A percentile compares a stretch with the other conserved stretches of the same genome.
Conservation (phyloP, 2,329 filamentous ascomycete genomes). For the Truncatella angustata region DNA sequence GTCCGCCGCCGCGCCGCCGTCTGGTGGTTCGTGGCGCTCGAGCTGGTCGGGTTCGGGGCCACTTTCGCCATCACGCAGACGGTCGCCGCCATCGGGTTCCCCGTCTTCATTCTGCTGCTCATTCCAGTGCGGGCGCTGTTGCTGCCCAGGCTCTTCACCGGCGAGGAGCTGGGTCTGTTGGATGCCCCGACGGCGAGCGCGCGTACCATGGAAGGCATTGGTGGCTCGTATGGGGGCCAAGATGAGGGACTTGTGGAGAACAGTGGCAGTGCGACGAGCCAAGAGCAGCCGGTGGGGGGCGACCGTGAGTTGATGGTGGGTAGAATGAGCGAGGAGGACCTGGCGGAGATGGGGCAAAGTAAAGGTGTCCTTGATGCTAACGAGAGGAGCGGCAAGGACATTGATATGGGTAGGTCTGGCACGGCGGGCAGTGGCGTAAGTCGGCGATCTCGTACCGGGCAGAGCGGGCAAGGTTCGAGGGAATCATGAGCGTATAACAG, state of each 20-base stretch:
- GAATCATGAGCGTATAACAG: neutral
- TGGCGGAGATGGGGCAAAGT: slow-evolving; percentile 35
- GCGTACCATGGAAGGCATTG: slow-evolving; percentile 75
- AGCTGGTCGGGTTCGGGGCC: slow-evolving; percentile 69
- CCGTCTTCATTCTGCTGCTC: slow-evolving; percentile 68
- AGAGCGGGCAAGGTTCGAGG: neutral
- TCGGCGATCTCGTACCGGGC: neutral
- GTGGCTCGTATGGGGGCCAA: slow-evolving; percentile 54
- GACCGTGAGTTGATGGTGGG: slow-evolving; percentile 11
- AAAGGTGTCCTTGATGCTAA: slow-evolving; percentile 16
- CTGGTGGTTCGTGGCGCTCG: slow-evolving; percentile 68
- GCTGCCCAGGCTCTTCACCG: slow-evolving; percentile 59
- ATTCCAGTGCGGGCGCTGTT: slow-evolving; percentile 65
- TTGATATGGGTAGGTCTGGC: slow-evolving; percentile 25
- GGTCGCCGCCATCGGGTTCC: slow-evolving; percentile 78
- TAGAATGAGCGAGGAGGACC: slow-evolving; percentile 30
- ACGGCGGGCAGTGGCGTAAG: neutral
- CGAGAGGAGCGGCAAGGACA: slow-evolving; percentile 10
- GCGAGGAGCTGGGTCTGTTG: slow-evolving; percentile 59
- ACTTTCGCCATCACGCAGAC: slow-evolving; percentile 85
- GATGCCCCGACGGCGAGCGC: slow-evolving; percentile 74
- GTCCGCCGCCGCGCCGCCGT: slow-evolving; percentile 63
- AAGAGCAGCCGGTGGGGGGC: neutral
- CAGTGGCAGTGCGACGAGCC: neutral
- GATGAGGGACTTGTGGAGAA: slow-evolving; percentile 5